Percentiles rank a stretch among this genome's conserved stretches.
These are phyloP conservation scores for Melampsora larici-populina DNA, from an alignment of 1,284 basidiomycete species.

Conservation along the genomic window DNA sequence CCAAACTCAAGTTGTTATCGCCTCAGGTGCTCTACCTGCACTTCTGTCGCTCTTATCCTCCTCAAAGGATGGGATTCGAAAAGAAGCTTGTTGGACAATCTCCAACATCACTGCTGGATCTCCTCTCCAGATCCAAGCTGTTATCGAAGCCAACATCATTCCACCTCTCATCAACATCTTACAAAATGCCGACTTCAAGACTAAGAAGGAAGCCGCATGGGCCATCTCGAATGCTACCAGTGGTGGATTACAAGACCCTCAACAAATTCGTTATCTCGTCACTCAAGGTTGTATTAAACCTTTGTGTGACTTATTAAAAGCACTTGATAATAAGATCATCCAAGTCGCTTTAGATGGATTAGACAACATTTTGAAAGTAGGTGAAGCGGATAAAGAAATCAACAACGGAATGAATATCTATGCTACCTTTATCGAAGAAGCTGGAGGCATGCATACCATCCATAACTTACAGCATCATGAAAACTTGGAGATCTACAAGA, in stretches of 20 bases:
- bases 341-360: slow-evolving; percentile 97
- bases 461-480: slow-evolving; percentile 94
- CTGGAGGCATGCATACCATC: slow-evolving; percentile 77
- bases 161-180: slow-evolving; percentile 98
- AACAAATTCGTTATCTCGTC: slow-evolving; percentile 97
- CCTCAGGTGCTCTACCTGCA: slow-evolving; percentile 89
- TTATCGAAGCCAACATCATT: slow-evolving; percentile 72
- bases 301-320: slow-evolving; percentile 87
- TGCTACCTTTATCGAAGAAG: slow-evolving; percentile 91
- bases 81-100: slow-evolving; percentile 99
- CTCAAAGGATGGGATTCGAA: slow-evolving; percentile 87
- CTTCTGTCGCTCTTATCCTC: slow-evolving; percentile 87
- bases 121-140: slow-evolving; percentile 88
- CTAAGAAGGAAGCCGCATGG: slow-evolving; percentile 99
- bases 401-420: slow-evolving; percentile 85
- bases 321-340: slow-evolving; percentile 99
- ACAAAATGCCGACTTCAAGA: slow-evolving; percentile 97
- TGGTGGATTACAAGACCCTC: slow-evolving; percentile 91
- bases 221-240: slow-evolving; percentile 99
- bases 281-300: slow-evolving; percentile 98
- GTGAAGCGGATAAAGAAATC: slow-evolving; percentile 88
- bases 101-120: slow-evolving; percentile 98
- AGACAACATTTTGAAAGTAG: slow-evolving; percentile 98
- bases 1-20: slow-evolving; percentile 97
- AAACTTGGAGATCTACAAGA: slow-evolving; percentile 98